Conservation (phyloP, 129 eudicot genomes). For the Chrysanthemum lavandulifolium region DNA sequence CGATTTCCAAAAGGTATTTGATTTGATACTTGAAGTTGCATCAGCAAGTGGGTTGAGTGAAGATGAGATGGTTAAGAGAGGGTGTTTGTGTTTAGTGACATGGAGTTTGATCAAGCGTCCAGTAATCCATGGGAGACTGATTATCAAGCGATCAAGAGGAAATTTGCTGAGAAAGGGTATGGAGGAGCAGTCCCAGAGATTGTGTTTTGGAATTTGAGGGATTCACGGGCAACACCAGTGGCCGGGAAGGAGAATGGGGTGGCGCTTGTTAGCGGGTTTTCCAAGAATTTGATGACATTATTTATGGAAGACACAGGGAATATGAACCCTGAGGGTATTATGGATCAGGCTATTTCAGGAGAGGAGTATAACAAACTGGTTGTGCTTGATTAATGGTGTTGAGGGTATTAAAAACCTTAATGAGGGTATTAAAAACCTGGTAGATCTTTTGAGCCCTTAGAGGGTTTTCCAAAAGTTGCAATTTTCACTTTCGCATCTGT, state of each 20-base stretch:
- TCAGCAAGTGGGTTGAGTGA: conserved; percentile 10
- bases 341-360: conserved; percentile 33
- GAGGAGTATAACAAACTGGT: conserved; percentile 33
- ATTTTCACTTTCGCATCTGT: background rate
- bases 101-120: conserved; percentile 29
- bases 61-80: conserved; percentile 33
- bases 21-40: conserved; percentile 33
- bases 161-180: conserved; percentile 27
- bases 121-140: conserved; percentile 33
- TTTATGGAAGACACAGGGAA: conserved; percentile 29
- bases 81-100: conserved; percentile 39
- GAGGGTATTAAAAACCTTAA: too few relatives aligned
- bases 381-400: conserved; percentile 26
- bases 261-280: conserved; percentile 36
- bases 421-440: too few relatives aligned
- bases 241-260: conserved; percentile 17
- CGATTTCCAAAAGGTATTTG: conserved; percentile 32
- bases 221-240: conserved; percentile 21
- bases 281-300: conserved; percentile 28
- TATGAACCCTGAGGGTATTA: conserved; percentile 32
- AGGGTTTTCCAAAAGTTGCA: background rate
- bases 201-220: conserved; percentile 39
- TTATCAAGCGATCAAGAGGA: conserved; percentile 25
- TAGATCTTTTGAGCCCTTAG: too few relatives aligned
- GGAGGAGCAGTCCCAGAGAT: conserved; percentile 30